Conservation (phyloP, 768 basidiomycete species). For the Mycena crocata region DNA sequence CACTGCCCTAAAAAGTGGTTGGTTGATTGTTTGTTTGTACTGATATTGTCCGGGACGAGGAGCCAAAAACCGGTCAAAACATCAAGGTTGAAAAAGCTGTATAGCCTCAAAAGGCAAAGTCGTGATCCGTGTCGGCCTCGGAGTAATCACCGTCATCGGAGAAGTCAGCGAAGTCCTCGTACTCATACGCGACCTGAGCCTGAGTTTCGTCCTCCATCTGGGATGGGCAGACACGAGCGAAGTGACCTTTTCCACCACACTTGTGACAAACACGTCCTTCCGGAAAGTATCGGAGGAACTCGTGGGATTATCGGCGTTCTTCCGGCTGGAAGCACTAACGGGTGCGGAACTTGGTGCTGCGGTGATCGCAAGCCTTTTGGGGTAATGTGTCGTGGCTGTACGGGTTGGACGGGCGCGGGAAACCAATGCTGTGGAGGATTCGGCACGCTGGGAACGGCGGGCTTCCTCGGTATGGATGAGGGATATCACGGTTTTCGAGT, state of each 20-base stretch:
- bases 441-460: too few relatives aligned
- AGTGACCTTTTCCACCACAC: conserved; percentile 7
- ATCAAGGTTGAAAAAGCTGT: too few relatives aligned
- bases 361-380: background rate
- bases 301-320: background rate
- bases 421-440: background rate
- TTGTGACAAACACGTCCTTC: too few relatives aligned
- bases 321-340: background rate
- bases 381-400: background rate
- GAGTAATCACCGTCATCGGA: background rate
- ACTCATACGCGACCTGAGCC: background rate
- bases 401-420: background rate
- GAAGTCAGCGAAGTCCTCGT: too few relatives aligned
- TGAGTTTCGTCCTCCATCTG: background rate
- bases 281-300: too few relatives aligned
- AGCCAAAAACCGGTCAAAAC: too few relatives aligned
- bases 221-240: conserved; percentile 1
- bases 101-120: background rate
- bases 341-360: background rate
- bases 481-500: background rate
- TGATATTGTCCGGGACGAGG: too few relatives aligned
- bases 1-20: background rate
- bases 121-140: background rate
- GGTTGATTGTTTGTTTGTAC: too few relatives aligned
- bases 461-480: background rate